Evolutionary conservation across 208 protist genomes (phyloP), one percentile per base, ranked within the genome.

Genomic region (Acanthamoeba quina): DNA sequence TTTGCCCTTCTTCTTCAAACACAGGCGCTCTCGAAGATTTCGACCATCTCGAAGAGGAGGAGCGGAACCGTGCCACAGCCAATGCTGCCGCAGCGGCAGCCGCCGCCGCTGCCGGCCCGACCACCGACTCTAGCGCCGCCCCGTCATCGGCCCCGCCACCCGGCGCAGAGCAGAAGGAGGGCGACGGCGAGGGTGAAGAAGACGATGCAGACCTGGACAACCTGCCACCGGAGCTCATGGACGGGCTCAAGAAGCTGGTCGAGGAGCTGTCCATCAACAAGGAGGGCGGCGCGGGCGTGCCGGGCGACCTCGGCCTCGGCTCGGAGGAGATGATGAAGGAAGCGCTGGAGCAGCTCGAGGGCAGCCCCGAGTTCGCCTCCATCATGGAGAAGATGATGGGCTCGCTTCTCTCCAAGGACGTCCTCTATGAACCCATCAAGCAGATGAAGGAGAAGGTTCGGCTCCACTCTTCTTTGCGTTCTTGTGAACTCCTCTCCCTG

Each of bases 341-440:
- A 9, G 72, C 56, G 62, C 62, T 83, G 68, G 90, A 93, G 37
- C 90, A 93, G 49, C 56, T 93, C 29, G 66, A 93, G 24, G 83
- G 66, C 90, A 70, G 31, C 37, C 91, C 91, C 21, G 74, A 83
- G n/a, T 94, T 94, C 58, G 47, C 41, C 17, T 52, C n/a, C 15
- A 41, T 88, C 24, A 94, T 94, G 91, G 76, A 89, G 60, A 94
- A 88, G 54, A 94, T 94, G 91, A 70, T 94, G 91, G 52, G 47
- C 29, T 56, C 41, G 21, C 56, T 94, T 6, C 60, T 94, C 29
- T 88, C 72, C 49, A 83, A 88, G 49, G 91, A 94, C 4, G 44
- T 94, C 52, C 91, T 94, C 74, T 94, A 94, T 26, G 91, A 94
- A 52, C 91, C 91, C 60, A 94, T 94, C 41, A 94, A 94, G 56